These are phyloP conservation scores for Inonotus hispidus DNA, from an alignment of 1,284 basidiomycete species.

Conservation along the genomic window DNA sequence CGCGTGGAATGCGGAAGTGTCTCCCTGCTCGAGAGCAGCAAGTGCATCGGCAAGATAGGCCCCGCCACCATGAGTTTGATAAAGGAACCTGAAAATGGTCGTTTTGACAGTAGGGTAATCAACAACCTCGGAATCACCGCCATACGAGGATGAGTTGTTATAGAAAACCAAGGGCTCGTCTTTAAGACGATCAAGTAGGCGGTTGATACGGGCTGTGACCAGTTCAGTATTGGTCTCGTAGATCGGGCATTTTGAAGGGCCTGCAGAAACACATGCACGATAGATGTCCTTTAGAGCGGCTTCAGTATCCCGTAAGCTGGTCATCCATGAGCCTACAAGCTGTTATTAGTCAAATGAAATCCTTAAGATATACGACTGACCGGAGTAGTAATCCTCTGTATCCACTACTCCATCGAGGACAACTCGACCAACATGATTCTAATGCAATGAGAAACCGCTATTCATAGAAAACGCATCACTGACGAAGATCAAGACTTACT, in stretches of 20 bases:
- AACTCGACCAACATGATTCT: constrained; percentile 21
- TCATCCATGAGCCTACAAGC: constrained; percentile 17
- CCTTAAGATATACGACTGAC: neutral
- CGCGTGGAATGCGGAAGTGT: constrained; percentile 14
- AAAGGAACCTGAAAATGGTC: constrained; percentile 18
- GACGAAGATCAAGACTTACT: constrained; percentile 15
- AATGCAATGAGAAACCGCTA: neutral
- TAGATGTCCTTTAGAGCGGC: constrained; percentile 14
- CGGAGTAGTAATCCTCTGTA: constrained; percentile 12
- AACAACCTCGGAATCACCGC: constrained; percentile 13
- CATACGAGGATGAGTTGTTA: neutral
- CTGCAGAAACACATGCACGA: constrained; percentile 22
- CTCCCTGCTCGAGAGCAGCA: constrained; percentile 17
- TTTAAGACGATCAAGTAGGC: neutral
- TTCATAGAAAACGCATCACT: neutral
- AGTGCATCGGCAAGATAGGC: constrained; percentile 11
- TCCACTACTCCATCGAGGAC: constrained; percentile 20
- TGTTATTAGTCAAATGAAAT: neutral
- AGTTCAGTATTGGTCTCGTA: too few relatives aligned
- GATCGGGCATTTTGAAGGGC: too few relatives aligned
- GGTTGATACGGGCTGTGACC: constrained; percentile 20
- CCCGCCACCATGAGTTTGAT: constrained; percentile 14
- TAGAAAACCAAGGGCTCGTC: constrained; percentile 3
- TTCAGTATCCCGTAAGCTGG: constrained; percentile 23
- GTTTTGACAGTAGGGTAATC: constrained; percentile 13